A percentile compares a stretch with the other conserved stretches of the same genome.
phyloP scores from a whole-genome alignment of 2,329 filamentous ascomycete species.

The Venturia carpophila region DNA sequence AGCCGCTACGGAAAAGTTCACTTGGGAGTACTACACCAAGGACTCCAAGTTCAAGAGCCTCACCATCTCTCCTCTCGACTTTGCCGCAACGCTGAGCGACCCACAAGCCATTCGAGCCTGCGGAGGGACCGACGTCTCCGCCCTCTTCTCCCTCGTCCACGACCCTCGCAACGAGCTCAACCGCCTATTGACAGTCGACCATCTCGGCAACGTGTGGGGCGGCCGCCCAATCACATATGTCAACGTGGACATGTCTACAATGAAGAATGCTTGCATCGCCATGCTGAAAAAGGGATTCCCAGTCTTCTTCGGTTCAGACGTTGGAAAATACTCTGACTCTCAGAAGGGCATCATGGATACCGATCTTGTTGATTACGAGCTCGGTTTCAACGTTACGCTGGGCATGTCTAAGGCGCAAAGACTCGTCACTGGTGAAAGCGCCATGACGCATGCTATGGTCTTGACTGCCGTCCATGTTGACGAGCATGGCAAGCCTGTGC shows the following conservation, averaged over 20 bases:
- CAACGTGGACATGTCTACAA: constrained; percentile 65
- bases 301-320: constrained; percentile 83
- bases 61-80: constrained; percentile 58
- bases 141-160: constrained; percentile 74
- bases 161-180: constrained; percentile 73
- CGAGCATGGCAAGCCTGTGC: constrained; percentile 53
- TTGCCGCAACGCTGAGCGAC: constrained; percentile 61
- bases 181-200: constrained; percentile 64
- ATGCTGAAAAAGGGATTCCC: constrained; percentile 74
- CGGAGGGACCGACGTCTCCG: constrained; percentile 52
- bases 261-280: constrained; percentile 65
- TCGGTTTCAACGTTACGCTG: constrained; percentile 72
- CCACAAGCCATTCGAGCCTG: constrained; percentile 50
- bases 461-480: constrained; percentile 78
- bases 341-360: constrained; percentile 71
- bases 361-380: constrained; percentile 65
- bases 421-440: constrained; percentile 63
- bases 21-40: constrained; percentile 71
- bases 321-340: constrained; percentile 70
- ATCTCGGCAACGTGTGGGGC: constrained; percentile 74
- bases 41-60: constrained; percentile 56
- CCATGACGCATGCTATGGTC: constrained; percentile 92
- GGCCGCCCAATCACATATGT: constrained; percentile 71
- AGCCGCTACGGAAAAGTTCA: constrained; percentile 58
- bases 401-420: constrained; percentile 69